Evolutionary conservation across 345 rosid genomes (phyloP).

Genomic region (Aethionema arabicum): DNA sequence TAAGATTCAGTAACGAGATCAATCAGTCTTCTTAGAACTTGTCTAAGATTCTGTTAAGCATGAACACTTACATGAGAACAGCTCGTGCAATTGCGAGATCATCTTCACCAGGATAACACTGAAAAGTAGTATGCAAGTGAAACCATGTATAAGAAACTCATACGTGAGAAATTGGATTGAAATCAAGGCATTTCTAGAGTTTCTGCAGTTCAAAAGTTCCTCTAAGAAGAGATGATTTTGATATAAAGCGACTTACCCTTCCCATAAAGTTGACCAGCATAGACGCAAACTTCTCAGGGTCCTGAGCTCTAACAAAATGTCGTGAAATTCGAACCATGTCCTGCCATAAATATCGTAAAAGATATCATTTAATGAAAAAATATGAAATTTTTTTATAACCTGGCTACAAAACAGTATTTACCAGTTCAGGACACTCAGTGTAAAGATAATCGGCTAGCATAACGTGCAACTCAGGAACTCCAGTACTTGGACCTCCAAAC

Average conservation of each 20-base stretch:
- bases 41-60: conserved; percentile 2
- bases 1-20: conserved; percentile 29
- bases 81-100: conserved; percentile 89
- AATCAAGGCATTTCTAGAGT: conserved; percentile 12
- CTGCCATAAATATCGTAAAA: conserved; percentile 43
- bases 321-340: conserved; percentile 80
- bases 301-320: conserved; percentile 87
- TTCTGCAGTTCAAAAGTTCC: conserved; percentile 1
- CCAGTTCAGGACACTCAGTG: conserved; percentile 90
- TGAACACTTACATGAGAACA: conserved; percentile 63
- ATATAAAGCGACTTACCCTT: conserved; percentile 54
- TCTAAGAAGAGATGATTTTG: not conserved
- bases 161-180: conserved; percentile 1
- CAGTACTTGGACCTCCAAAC: conserved; percentile 67
- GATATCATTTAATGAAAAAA: conserved; percentile 1
- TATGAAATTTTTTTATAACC: not conserved
- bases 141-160: not conserved
- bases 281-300: conserved; percentile 68
- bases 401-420: conserved; percentile 31
- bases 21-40: conserved; percentile 3
- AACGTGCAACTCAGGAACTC: conserved; percentile 72
- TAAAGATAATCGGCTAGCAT: conserved; percentile 88
- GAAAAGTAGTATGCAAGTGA: conserved; percentile 35
- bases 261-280: conserved; percentile 78
- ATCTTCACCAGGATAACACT: conserved; percentile 99